Base-by-base conservation (phyloP, 2,329 filamentous ascomycete species). In the Claviceps sp. region DNA sequence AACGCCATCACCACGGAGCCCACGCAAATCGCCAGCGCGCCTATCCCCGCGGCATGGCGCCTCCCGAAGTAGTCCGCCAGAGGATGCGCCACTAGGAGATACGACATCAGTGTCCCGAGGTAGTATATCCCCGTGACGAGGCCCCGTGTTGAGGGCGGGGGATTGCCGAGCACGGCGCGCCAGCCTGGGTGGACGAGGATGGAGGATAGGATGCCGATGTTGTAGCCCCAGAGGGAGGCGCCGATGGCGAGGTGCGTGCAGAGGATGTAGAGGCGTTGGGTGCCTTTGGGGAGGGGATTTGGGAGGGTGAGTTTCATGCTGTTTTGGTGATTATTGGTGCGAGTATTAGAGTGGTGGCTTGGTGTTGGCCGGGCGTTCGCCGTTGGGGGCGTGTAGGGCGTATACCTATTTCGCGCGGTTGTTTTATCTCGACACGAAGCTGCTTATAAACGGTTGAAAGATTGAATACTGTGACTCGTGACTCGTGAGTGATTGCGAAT, bases 81-180 rank as follows among this genome's bases (percentile, higher is more conserved):
- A 2, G 71, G 70, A 47, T 77, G 75, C 0, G 77, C 74, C 20
- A 81, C 50, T 55, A 79, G 73, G 2, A 80, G 57, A 59, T 80
- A 80, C 57, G 74, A 76, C 16, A 70, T 51, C 67, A 75, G 76
- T 4, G 77, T 79, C 45, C 78, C 78, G 16, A 77, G 60, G 57
- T 81, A 81, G 65, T 81, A 81, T 37, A 78, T 72, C 42, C 71
- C 74, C 1, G 77, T 79, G 58, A 81, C 72, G 41, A 76, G 61
- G 7, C 77, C 77, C 49, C 67, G 77, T 48, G 68, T 67, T 5
- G 69, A 63, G 2, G 75, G 69, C 1, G 64, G 66, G 5, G 71
- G 75, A 26, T 71, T 58, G 48, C 70, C 62, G 11, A 79, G 68
- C 6, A 72, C 65, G 18, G 67, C 61, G n/a, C 65, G 64, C 65